Evolutionary conservation across 1,139 yeast genomes (phyloP).

Genomic region (Yamadazyma diddensiae): DNA sequence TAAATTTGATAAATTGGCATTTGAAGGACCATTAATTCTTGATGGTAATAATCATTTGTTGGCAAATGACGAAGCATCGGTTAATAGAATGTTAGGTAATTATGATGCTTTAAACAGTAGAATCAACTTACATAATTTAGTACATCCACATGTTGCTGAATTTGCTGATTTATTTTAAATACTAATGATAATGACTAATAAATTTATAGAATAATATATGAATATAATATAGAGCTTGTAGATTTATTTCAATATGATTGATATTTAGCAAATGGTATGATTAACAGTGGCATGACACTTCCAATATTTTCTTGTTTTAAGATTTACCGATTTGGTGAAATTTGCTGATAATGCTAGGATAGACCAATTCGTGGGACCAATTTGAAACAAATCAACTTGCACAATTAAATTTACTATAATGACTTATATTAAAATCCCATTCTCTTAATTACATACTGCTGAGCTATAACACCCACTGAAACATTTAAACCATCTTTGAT

Average conservation of each 20-base stretch:
- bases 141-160: conserved; percentile 48
- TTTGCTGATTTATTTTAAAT: conserved; percentile 45
- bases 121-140: conserved; percentile 18
- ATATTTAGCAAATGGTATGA: no score
- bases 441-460: conserved; percentile 83
- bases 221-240: neutral
- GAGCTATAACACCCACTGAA: conserved; percentile 83
- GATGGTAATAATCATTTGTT: conserved; percentile 54
- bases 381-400: no score
- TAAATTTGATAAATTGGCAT: conserved; percentile 19
- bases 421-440: conserved; percentile 60
- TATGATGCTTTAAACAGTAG: conserved; percentile 19
- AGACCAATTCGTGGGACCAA: no score
- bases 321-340: no score
- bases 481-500: conserved; percentile 76
- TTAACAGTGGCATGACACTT: no score
- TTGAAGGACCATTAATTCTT: conserved; percentile 47
- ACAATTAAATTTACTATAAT: no score
- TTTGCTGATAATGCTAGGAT: no score
- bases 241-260: no score
- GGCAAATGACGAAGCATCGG: conserved; percentile 47
- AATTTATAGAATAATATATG: conserved; percentile 2
- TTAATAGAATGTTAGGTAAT: conserved; percentile 43
- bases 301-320: no score
- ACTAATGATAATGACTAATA: neutral